Evolutionary conservation across 306 rosid species (phyloP).

Genomic region (Quillaja saponaria): DNA sequence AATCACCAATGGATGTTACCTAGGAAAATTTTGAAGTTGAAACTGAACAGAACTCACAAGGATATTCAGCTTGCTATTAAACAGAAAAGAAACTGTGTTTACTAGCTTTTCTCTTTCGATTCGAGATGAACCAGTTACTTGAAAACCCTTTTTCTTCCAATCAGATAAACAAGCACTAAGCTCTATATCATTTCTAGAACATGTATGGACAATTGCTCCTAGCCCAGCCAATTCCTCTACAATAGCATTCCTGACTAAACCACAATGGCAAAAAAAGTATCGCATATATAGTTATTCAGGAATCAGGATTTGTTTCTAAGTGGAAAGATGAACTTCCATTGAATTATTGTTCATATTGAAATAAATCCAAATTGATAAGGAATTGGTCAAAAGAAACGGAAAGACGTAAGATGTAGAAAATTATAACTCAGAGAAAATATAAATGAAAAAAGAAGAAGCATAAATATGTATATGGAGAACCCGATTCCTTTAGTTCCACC

Average conservation of each 20-base stretch:
- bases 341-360: no score
- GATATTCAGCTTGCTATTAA: constrained; percentile 40
- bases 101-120: constrained; percentile 26
- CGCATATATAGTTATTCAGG: no score
- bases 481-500: constrained; percentile 29
- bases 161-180: constrained; percentile 26
- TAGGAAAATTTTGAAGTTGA: no score
- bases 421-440: no score
- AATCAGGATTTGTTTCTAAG: no score
- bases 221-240: constrained; percentile 17
- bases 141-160: constrained; percentile 34
- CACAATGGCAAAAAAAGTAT: no score
- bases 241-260: constrained; percentile 17
- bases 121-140: constrained; percentile 35
- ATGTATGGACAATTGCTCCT: constrained; percentile 32
- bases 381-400: no score
- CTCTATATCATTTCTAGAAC: constrained; percentile 29
- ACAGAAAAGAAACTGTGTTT: constrained; percentile 21
- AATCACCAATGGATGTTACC: no score
- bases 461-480: no score
- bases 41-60: constrained; percentile 34
- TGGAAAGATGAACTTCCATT: no score
- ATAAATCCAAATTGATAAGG: no score
- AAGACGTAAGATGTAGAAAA: no score
- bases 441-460: not conserved